Conservation (phyloP, 1,284 basidiomycete species). For the Ustilago esculenta region DNA sequence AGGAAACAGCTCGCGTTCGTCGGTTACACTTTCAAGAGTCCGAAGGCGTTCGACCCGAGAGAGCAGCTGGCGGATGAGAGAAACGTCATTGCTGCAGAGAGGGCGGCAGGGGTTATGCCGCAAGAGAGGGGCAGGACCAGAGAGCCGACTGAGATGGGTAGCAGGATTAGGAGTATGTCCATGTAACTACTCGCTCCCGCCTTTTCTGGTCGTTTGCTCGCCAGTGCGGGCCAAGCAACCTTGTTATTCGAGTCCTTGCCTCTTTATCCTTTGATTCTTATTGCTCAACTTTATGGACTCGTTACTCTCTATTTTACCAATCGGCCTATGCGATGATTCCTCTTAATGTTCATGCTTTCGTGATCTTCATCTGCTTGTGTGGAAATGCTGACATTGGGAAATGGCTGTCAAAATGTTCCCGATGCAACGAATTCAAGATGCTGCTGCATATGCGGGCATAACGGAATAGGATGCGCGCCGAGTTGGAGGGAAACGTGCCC, state of each 20-base stretch:
- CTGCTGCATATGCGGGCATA: no score
- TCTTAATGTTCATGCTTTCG: neutral
- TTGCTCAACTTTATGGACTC: neutral
- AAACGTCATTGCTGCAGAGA: conserved; percentile 43
- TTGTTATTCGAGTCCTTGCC: no score
- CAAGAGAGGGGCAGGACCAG: conserved; percentile 18
- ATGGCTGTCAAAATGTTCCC: no score
- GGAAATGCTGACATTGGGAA: no score
- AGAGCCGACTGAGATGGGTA: conserved; percentile 47
- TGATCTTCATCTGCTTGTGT: no score
- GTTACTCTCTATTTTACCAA: neutral
- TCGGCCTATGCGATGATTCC: neutral
- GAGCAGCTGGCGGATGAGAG: conserved; percentile 45
- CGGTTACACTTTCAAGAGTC: conserved; percentile 63
- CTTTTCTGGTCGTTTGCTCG: no score
- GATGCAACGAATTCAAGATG: no score
- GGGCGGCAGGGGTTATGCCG: conserved; percentile 23
- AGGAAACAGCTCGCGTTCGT: conserved; percentile 90
- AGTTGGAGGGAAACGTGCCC: no score
- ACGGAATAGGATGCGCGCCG: no score
- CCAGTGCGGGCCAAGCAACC: no score
- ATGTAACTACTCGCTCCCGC: conserved; percentile 31
- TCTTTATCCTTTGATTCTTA: neutral
- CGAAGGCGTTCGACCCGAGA: conserved; percentile 54
- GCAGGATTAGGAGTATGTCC: conserved; percentile 59